These are phyloP conservation scores for Yamadazyma scolyti DNA, from an alignment of 805 yeast species.

Conservation along the genomic window DNA sequence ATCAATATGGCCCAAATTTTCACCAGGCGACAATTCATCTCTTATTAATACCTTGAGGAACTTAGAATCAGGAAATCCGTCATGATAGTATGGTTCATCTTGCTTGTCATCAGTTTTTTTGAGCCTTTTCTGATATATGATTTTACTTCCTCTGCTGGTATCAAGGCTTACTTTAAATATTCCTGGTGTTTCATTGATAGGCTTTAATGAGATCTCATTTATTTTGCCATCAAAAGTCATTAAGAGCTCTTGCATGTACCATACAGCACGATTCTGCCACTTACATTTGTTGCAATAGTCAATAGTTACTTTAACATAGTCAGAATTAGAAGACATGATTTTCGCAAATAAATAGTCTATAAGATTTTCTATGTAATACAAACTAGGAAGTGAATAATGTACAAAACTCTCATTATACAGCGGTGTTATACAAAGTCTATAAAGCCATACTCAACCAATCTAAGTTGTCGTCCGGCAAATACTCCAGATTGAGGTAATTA, in stretches of 20 bases:
- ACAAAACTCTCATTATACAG: background rate
- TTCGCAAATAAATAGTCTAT: conserved; percentile 1
- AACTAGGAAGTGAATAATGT: conserved; percentile 2
- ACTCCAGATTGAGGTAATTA: conserved; percentile 11
- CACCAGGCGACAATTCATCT: conserved; percentile 51
- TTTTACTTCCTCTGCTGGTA: conserved; percentile 5
- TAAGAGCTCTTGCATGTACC: conserved; percentile 84
- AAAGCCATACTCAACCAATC: conserved; percentile 31
- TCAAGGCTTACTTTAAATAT: conserved; percentile 17
- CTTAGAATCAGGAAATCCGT: conserved; percentile 88
- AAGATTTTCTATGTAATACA: conserved; percentile 3
- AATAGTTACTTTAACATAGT: conserved; percentile 40
- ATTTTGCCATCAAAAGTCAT: conserved; percentile 69
- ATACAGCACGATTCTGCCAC: conserved; percentile 84
- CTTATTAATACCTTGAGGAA: conserved; percentile 66
- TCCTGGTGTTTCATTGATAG: conserved; percentile 21
- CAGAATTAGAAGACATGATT: background rate
- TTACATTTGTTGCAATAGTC: conserved; percentile 79
- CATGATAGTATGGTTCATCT: conserved; percentile 35
- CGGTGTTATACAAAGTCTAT: conserved; percentile 2
- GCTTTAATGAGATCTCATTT: conserved; percentile 36
- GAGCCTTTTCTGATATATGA: conserved; percentile 52
- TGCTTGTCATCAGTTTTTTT: conserved; percentile 29
- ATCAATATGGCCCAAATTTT: conserved; percentile 65
- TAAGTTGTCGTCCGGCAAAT: conserved; percentile 14